phyloP scores from a whole-genome alignment of 352 stramenopile species.

The Phytophthora chlamydospora region DNA sequence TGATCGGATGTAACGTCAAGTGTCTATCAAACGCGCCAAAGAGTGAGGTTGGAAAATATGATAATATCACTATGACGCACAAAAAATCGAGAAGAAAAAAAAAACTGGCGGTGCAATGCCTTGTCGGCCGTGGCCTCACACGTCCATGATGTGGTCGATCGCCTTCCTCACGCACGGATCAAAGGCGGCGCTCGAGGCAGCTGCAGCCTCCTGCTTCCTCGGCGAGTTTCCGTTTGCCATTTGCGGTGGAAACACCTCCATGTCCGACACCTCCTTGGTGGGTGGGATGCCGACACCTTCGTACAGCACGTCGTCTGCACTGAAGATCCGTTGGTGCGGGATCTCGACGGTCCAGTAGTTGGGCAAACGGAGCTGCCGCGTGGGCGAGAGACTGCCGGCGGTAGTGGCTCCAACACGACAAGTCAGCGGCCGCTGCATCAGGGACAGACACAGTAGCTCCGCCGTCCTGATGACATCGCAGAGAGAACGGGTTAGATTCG shows the following conservation, averaged over 20 bases:
- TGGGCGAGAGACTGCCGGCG: conserved; percentile 67
- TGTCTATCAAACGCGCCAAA: conserved; percentile 7
- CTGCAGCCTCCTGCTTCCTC: conserved; percentile 9
- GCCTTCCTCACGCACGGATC: conserved; percentile 73
- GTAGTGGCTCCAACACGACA: conserved; percentile 64
- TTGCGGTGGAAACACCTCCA: conserved; percentile 27
- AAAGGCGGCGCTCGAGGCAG: conserved; percentile 34
- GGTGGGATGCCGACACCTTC: conserved; percentile 71
- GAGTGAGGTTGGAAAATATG: conserved; percentile 22
- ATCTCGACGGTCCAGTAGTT: conserved; percentile 88
- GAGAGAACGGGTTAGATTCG: conserved; percentile 13
- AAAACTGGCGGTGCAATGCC: conserved; percentile 1
- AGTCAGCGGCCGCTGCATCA: conserved; percentile 69
- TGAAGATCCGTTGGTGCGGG: conserved; percentile 75
- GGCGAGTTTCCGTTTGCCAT: conserved; percentile 18
- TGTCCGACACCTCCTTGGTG: conserved; percentile 43
- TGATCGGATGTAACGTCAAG: neutral
- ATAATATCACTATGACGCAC: conserved; percentile 35
- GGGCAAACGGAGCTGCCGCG: conserved; percentile 68
- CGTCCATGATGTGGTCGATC: conserved; percentile 74
- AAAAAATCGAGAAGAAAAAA: conserved; percentile 6
- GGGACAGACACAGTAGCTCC: conserved; percentile 69
- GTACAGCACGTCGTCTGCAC: conserved; percentile 60
- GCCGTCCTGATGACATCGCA: conserved; percentile 50
- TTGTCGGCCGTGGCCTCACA: conserved; percentile 29